These are phyloP conservation scores for Coccinonectria pachysandricola DNA, from an alignment of 2,329 filamentous ascomycete genomes.

Conservation along the genomic window DNA sequence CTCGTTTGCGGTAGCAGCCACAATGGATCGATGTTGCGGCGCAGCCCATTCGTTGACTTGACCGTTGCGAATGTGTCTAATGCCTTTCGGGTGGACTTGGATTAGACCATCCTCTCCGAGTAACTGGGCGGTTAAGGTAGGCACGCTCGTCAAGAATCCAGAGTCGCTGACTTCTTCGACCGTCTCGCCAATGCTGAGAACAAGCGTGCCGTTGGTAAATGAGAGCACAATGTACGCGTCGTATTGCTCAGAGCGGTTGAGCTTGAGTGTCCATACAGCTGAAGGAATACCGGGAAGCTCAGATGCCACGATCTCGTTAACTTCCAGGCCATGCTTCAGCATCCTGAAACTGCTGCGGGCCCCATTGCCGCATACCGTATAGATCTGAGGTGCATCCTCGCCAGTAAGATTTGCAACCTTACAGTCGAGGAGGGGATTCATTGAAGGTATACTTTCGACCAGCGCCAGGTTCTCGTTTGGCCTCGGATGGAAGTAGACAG, in stretches of 20 bases:
- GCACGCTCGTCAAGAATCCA: conserved; percentile 78
- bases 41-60: conserved; percentile 87
- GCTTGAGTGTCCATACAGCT: conserved; percentile 90
- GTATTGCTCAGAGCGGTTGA: conserved; percentile 69
- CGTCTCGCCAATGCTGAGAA: conserved; percentile 90
- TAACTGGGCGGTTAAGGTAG: conserved; percentile 86
- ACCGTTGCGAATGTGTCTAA: conserved; percentile 73
- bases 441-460: conserved; percentile 74
- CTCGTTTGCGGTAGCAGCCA: conserved; percentile 87
- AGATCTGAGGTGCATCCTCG: conserved; percentile 94
- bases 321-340: conserved; percentile 84
- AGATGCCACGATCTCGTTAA: conserved; percentile 92
- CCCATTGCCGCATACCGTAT: conserved; percentile 80
- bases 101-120: conserved; percentile 87
- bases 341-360: conserved; percentile 85
- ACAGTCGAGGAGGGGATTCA: conserved; percentile 86
- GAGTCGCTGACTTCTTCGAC: conserved; percentile 94
- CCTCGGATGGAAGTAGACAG: conserved; percentile 78
- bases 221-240: conserved; percentile 96
- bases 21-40: conserved; percentile 88
- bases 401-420: conserved; percentile 84
- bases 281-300: conserved; percentile 81
- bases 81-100: conserved; percentile 93
- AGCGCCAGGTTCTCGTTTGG: conserved; percentile 71
- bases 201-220: conserved; percentile 79